These are phyloP conservation scores for Funneliformis mosseae DNA, from an alignment of 192 early-diverging fungal genomes.

Conservation along the genomic window DNA sequence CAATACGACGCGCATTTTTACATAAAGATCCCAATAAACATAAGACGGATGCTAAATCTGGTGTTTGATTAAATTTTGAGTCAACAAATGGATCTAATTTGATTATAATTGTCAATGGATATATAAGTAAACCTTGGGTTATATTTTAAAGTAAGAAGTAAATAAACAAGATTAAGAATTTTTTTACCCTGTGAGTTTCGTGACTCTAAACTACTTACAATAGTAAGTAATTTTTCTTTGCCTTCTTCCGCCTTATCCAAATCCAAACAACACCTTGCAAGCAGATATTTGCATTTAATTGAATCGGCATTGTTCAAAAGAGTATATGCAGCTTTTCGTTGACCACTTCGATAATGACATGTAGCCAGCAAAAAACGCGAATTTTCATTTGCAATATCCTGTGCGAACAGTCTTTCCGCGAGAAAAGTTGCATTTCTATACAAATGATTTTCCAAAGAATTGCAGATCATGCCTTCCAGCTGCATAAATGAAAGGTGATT, in stretches of 20 bases:
- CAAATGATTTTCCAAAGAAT: constrained; percentile 46
- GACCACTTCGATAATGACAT: constrained; percentile 43
- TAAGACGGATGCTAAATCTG: constrained; percentile 28
- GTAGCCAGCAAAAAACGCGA: constrained; percentile 42
- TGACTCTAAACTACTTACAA: background rate
- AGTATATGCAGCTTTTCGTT: constrained; percentile 37
- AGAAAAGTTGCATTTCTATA: constrained; percentile 47
- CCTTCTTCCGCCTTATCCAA: constrained; percentile 40
- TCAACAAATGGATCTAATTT: background rate
- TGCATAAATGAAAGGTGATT: background rate
- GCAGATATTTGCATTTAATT: constrained; percentile 38
- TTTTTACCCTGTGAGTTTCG: constrained; percentile 17
- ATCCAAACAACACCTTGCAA: constrained; percentile 52
- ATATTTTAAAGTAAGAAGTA: constrained; percentile 13
- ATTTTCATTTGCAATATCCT: constrained; percentile 30
- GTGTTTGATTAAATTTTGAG: background rate
- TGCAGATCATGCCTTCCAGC: constrained; percentile 40
- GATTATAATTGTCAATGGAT: background rate
- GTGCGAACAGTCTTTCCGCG: constrained; percentile 45
- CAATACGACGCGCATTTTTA: constrained; percentile 38
- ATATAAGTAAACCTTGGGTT: constrained; percentile 6
- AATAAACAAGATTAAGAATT: background rate
- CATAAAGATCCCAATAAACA: constrained; percentile 38
- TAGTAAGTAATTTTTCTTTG: constrained; percentile 31
- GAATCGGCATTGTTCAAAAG: constrained; percentile 38